Base-by-base conservation (phyloP, 2,329 filamentous ascomycete species). In the Chaetomiaceae sp. region DNA sequence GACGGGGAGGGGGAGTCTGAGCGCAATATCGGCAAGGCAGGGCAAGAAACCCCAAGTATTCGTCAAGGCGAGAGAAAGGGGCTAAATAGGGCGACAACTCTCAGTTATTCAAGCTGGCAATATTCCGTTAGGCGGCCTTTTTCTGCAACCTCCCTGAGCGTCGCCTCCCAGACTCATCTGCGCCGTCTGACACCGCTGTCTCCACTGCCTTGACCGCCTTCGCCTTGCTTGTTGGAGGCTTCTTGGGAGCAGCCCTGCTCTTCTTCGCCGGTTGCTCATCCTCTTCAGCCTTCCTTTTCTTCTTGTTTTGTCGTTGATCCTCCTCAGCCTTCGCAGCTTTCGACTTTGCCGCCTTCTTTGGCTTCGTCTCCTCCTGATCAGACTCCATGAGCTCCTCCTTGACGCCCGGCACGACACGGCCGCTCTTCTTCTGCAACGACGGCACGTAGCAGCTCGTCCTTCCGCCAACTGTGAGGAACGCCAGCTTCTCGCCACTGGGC, bases 391-490 rank as follows among this genome's bases (percentile, higher is more conserved):
- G 63, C 54, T 76, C 71, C 42, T 75, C 71, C 59, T 80, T 79
- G 27, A 73, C 69, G 1, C 70, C 71, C 0, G 69, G 58, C 4
- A 66, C 68, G 4, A 75, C 68, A 3, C 66, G 66, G 0, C 77
- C 78, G 0, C 70, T 80, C 75, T 95, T 96, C 75, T 91, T 95
- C 73, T 97, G 94, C 25, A 94, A 73, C 12, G 78, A 83, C 0
- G 91, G 91, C 0, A 95, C 90, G 48, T 92, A 87, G 44, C 91
- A 95, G 65, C 89, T 96, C 3, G 94, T 97, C 42, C 94, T 78
- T 2, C 92, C 91, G 0, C 92, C 92, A 0, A 97, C 92, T 0
- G 87, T 96, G 45, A 97, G 71, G 65, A 92, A 94, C 0, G 84
- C 83, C 42, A 97, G 85, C 69, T 87, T 91, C 59, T 91, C 86